Percentiles rank a stretch among this genome's conserved stretches.
Evolutionary conservation across 768 basidiomycete species (phyloP).

Genomic region (Podaxis sp.): DNA sequence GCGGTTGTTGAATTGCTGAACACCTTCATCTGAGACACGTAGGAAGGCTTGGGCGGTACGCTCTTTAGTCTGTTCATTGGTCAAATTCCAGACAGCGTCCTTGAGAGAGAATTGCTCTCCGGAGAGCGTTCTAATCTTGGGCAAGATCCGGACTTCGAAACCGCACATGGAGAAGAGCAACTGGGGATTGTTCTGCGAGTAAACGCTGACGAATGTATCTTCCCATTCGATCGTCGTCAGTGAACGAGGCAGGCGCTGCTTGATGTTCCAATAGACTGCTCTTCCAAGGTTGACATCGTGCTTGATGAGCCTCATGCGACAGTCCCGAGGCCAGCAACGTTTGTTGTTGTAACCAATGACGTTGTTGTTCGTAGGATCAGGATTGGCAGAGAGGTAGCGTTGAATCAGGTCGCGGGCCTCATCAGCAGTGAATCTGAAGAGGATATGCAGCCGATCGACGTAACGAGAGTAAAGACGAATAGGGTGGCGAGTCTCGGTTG

Average conservation of each 20-base stretch:
- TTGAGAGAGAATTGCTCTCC: conserved; percentile 97
- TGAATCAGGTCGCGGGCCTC: conserved; percentile 98
- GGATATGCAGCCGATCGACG: conserved; percentile 90
- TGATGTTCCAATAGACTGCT: conserved; percentile 99
- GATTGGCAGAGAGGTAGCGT: conserved; percentile 94
- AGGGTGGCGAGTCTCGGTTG: conserved; percentile 96
- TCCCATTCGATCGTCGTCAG: conserved; percentile 99
- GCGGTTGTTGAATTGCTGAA: conserved; percentile 97
- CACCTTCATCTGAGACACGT: conserved; percentile 94
- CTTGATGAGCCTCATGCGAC: conserved; percentile 98
- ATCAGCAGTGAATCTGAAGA: conserved; percentile 97
- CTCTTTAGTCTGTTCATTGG: conserved; percentile 96
- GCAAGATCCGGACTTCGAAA: conserved; percentile 97
- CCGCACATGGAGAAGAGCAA: conserved; percentile 97
- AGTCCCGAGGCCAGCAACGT: conserved; percentile 98
- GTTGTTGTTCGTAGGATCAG: conserved; percentile 98
- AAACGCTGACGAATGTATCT: conserved; percentile 95
- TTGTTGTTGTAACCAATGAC: conserved; percentile 99
- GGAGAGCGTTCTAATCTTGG: conserved; percentile 92
- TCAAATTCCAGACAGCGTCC: conserved; percentile 95
- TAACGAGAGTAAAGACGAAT: conserved; percentile 97
- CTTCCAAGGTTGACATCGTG: conserved; percentile 98
- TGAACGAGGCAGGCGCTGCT: conserved; percentile 92
- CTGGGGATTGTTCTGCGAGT: conserved; percentile 97
- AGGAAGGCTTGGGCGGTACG: conserved; percentile 97